phyloP scores from a whole-genome alignment of 495 filamentous ascomycete genomes.

The Hypoxylon subgilvum region DNA sequence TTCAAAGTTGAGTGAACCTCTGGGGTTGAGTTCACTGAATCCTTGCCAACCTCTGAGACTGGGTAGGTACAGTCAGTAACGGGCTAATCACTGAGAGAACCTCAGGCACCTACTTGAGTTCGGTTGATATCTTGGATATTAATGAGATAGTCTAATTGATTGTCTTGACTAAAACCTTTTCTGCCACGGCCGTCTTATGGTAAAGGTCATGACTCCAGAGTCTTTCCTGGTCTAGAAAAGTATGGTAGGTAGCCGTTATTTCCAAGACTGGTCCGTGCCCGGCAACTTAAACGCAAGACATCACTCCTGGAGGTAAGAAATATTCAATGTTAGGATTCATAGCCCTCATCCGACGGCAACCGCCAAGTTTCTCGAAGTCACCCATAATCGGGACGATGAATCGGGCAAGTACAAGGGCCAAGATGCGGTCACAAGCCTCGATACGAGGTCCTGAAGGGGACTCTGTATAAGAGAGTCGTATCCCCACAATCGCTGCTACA shows the following conservation, averaged over 20 bases:
- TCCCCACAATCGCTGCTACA: constrained; percentile 27
- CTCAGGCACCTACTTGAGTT: not conserved
- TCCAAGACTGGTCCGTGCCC: no score
- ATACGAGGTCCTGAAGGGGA: constrained; percentile 29
- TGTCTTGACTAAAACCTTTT: no score
- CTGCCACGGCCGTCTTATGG: no score
- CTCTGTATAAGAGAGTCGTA: constrained; percentile 7
- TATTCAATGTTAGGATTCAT: not conserved
- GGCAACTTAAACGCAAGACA: no score
- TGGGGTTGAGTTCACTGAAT: no score
- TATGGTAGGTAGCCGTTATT: no score
- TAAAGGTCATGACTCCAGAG: no score
- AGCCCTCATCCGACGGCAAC: not conserved
- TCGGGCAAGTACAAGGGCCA: constrained; percentile 7
- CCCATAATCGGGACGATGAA: not conserved
- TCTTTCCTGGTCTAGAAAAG: no score
- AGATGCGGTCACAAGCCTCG: constrained; percentile 14
- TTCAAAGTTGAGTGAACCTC: no score
- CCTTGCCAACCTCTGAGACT: no score
- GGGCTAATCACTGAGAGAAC: not conserved
- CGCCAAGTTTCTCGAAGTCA: constrained; percentile 9
- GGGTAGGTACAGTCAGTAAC: not conserved
- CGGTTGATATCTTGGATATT: not conserved
- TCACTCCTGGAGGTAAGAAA: no score
- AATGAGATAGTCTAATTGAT: not conserved